Percentiles rank a stretch among this genome's conserved stretches.
Evolutionary conservation across 2,329 filamentous ascomycete species (phyloP).

Genomic region (Fusarium sp.): DNA sequence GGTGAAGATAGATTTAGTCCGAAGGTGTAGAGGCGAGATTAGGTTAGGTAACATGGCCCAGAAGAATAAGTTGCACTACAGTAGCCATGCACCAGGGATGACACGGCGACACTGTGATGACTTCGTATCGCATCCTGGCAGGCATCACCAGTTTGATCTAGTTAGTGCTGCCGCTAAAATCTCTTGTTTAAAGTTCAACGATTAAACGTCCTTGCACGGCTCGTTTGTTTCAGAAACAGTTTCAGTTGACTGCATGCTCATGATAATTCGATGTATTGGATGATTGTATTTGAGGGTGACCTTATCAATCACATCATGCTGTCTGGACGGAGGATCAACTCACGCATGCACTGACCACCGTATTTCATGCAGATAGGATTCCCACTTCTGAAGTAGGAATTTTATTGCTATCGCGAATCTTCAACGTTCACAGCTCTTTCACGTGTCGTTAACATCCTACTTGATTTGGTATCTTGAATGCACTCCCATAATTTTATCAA

Average conservation of each 20-base stretch:
- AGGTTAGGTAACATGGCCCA: too few species aligned
- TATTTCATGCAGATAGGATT: not conserved
- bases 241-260: not conserved
- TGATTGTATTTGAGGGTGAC: not conserved
- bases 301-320: not conserved
- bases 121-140: conserved; percentile 3
- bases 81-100: not conserved
- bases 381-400: too few species aligned
- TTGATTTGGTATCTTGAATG: conserved; percentile 36
- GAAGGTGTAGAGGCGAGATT: not conserved
- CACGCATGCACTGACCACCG: not conserved
- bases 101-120: conserved; percentile 6
- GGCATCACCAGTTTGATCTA: conserved; percentile 2
- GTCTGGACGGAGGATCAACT: not conserved
- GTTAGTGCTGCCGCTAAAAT: not conserved
- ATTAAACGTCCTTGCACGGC: not conserved
- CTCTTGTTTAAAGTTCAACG: conserved; percentile 9
- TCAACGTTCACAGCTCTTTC: not conserved
- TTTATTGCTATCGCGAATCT: not conserved
- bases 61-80: not conserved
- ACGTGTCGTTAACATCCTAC: not conserved
- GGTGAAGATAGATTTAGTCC: not conserved
- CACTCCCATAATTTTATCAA: conserved; percentile 6
- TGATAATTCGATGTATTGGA: not conserved
- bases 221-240: conserved; percentile 5